Conservation (phyloP, 1,284 basidiomycete species). For the Microbotryomycetes sp. region DNA sequence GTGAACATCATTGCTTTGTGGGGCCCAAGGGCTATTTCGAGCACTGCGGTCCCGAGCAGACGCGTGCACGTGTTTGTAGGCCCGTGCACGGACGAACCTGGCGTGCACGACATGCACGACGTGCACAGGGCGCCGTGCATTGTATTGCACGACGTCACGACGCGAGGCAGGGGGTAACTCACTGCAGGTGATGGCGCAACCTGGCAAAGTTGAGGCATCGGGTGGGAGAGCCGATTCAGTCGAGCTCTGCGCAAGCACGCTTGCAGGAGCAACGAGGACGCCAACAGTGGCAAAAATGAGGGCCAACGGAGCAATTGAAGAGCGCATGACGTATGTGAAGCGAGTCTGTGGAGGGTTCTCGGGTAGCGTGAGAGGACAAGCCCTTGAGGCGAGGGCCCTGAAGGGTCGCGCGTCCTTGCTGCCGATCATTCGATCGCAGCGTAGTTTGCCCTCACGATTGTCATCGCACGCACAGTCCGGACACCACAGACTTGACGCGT, state of each 20-base stretch:
- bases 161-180: not conserved
- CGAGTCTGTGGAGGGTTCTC: too few species aligned
- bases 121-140: too few species aligned
- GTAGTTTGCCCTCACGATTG: too few species aligned
- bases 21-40: not conserved
- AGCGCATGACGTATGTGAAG: not conserved
- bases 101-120: too few species aligned
- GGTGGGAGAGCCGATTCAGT: not conserved
- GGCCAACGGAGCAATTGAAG: not conserved
- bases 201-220: constrained; percentile 1
- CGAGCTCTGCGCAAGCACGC: not conserved
- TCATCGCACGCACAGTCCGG: too few species aligned
- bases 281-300: constrained; percentile 5
- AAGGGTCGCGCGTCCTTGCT: too few species aligned
- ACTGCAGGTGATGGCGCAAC: constrained; percentile 17
- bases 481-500: too few species aligned
- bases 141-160: not conserved
- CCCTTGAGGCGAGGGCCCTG: too few species aligned
- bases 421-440: too few species aligned
- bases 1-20: not conserved
- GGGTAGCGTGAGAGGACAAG: not conserved
- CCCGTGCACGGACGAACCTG: not conserved
- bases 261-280: not conserved
- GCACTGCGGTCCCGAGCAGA: not conserved
- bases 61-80: too few species aligned